phyloP scores from a whole-genome alignment of 805 yeast species.

The Candida lessepsii region DNA sequence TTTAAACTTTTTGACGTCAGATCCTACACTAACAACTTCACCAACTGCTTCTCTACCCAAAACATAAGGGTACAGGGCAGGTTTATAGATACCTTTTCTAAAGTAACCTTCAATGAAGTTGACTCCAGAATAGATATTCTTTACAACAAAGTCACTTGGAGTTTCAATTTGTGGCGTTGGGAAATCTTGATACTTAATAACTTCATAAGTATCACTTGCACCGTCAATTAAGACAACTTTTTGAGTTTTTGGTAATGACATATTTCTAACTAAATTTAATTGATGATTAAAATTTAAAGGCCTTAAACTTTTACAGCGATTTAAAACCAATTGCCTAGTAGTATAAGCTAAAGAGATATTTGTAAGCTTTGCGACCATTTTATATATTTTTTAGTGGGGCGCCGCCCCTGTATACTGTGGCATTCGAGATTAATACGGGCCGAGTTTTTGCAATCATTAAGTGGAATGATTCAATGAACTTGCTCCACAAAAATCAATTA shows the following conservation, averaged over 20 bases:
- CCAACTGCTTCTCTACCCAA: constrained; percentile 80
- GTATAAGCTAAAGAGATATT: too few relatives aligned
- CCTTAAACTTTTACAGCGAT: too few relatives aligned
- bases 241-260: constrained; percentile 51
- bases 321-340: background rate
- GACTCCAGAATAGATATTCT: constrained; percentile 75
- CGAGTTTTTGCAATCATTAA: too few relatives aligned
- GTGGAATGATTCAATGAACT: too few relatives aligned
- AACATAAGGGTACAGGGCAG: constrained; percentile 54
- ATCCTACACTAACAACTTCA: constrained; percentile 62
- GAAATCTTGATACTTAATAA: constrained; percentile 52
- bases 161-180: constrained; percentile 58
- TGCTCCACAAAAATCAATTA: too few relatives aligned
- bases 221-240: constrained; percentile 55
- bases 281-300: too few relatives aligned
- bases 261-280: too few relatives aligned
- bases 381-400: too few relatives aligned
- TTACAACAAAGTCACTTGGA: constrained; percentile 59
- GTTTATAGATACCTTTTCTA: constrained; percentile 70
- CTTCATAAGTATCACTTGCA: constrained; percentile 55
- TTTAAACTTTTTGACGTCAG: constrained; percentile 48
- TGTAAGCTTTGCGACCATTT: too few relatives aligned
- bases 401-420: too few relatives aligned
- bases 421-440: too few relatives aligned
- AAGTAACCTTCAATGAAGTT: constrained; percentile 83